Percentiles rank a stretch among this genome's conserved stretches.
These are phyloP conservation scores for Penicillium coprophilum DNA, from an alignment of 495 filamentous ascomycete species.

Conservation along the genomic window DNA sequence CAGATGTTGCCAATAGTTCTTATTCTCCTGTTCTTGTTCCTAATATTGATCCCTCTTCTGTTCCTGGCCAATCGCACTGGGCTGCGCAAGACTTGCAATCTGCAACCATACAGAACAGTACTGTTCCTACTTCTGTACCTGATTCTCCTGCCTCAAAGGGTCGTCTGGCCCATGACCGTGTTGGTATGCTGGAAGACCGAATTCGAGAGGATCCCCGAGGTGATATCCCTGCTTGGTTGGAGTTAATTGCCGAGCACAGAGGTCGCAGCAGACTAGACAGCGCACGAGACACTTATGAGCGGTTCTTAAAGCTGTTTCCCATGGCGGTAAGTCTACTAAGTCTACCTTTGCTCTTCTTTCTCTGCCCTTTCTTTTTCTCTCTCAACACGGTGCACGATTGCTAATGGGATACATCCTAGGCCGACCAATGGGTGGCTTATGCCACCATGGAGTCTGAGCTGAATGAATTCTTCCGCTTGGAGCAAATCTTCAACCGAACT, in stretches of 20 bases:
- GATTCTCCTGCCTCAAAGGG: conserved; percentile 47
- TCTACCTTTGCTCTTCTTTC: conserved; percentile 13
- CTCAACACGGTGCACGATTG: background rate
- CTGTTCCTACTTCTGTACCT: conserved; percentile 38
- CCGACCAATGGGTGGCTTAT: conserved; percentile 84
- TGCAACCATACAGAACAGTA: conserved; percentile 40
- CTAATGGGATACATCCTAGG: conserved; percentile 51
- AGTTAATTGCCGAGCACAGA: conserved; percentile 81
- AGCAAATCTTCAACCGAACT: conserved; percentile 75
- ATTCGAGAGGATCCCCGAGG: conserved; percentile 88
- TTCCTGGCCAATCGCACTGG: conserved; percentile 44
- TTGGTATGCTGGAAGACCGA: conserved; percentile 85
- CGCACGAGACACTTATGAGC: conserved; percentile 75
- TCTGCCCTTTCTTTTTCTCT: background rate
- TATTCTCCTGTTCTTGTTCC: conserved; percentile 49
- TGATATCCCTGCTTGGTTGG: conserved; percentile 86
- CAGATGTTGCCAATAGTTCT: conserved; percentile 55
- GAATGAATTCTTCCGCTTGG: conserved; percentile 72
- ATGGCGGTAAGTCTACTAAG: conserved; percentile 81
- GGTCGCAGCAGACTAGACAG: conserved; percentile 78
- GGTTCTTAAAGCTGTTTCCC: conserved; percentile 84
- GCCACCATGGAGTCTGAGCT: conserved; percentile 82
- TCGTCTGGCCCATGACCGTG: conserved; percentile 71
- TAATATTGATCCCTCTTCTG: conserved; percentile 48
- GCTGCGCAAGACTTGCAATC: conserved; percentile 39